Percentiles rank a stretch among this genome's conserved stretches.
These are phyloP conservation scores for Globisporangium acanthophoron DNA, from an alignment of 352 stramenopile genomes.

Conservation along the genomic window DNA sequence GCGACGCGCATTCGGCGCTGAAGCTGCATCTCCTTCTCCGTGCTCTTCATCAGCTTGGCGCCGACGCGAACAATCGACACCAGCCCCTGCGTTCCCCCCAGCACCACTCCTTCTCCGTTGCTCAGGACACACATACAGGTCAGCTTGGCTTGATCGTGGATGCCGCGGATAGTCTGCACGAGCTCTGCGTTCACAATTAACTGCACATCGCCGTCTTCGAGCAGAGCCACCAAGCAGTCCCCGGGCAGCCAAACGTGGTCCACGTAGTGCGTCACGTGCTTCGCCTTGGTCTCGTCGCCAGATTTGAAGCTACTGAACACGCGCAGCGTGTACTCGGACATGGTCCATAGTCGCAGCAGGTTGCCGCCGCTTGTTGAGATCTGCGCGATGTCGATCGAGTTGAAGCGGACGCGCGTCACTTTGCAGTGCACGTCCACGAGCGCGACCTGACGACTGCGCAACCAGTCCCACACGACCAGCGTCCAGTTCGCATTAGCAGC, in stretches of 20 bases:
- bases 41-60: slow-evolving; percentile 43
- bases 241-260: slow-evolving; percentile 71
- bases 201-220: slow-evolving; percentile 72
- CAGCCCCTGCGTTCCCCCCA: slow-evolving; percentile 49
- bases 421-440: slow-evolving; percentile 59
- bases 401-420: slow-evolving; percentile 70
- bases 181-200: slow-evolving; percentile 71
- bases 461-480: slow-evolving; percentile 76
- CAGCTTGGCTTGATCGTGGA: slow-evolving; percentile 40
- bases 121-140: slow-evolving; percentile 34
- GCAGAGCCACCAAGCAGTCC: slow-evolving; percentile 56
- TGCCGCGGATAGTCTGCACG: slow-evolving; percentile 53
- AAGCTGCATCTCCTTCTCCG: slow-evolving; percentile 68
- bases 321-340: slow-evolving; percentile 68
- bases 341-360: slow-evolving; percentile 68
- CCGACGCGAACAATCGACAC: slow-evolving; percentile 56
- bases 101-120: slow-evolving; percentile 49
- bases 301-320: slow-evolving; percentile 73
- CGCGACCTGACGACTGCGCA: slow-evolving; percentile 54
- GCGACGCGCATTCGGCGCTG: slow-evolving; percentile 52
- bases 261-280: slow-evolving; percentile 42
- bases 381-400: slow-evolving; percentile 73
- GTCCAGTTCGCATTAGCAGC: slow-evolving; percentile 47
- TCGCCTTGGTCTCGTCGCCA: slow-evolving; percentile 50
- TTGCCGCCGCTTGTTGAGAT: slow-evolving; percentile 66